These are phyloP conservation scores for Bruguiera gymnorhiza DNA, from an alignment of 345 rosid species.

Conservation along the genomic window DNA sequence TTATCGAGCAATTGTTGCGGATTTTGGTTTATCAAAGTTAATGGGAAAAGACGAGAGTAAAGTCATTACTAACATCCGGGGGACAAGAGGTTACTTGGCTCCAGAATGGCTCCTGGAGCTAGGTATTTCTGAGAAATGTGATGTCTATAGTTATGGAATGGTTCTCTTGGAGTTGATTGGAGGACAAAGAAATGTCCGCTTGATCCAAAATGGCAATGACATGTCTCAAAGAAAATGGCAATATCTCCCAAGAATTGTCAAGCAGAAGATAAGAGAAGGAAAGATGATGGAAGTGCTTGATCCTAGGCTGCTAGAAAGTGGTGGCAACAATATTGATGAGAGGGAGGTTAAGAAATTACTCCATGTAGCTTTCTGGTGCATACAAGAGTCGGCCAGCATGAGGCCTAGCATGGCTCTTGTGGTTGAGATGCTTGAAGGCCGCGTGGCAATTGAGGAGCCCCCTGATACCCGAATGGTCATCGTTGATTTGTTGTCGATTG, in stretches of 20 bases:
- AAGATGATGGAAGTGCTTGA: constrained; percentile 72
- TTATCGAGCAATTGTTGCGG: constrained; percentile 21
- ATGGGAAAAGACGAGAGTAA: constrained; percentile 23
- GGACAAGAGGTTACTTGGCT: constrained; percentile 27
- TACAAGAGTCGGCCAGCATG: constrained; percentile 60
- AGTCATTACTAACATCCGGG: constrained; percentile 25
- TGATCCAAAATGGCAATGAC: constrained; percentile 35
- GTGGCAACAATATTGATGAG: constrained; percentile 46
- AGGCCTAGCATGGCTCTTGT: constrained; percentile 70
- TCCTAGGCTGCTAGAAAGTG: constrained; percentile 37
- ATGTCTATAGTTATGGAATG: constrained; percentile 33
- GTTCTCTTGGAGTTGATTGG: constrained; percentile 25
- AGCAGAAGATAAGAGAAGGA: constrained; percentile 56
- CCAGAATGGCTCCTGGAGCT: constrained; percentile 30
- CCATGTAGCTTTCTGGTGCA: constrained; percentile 77
- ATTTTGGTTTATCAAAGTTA: constrained; percentile 26
- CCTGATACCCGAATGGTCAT: constrained; percentile 65
- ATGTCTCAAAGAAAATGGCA: constrained; percentile 43
- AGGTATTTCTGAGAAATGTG: constrained; percentile 27
- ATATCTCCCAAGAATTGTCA: constrained; percentile 68
- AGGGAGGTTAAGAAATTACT: constrained; percentile 52
- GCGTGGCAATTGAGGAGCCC: constrained; percentile 54
- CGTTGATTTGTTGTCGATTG: constrained; percentile 58
- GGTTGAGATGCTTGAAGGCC: constrained; percentile 84
- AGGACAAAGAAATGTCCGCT: constrained; percentile 30